A percentile compares a stretch with the other conserved stretches of the same genome.
Conservation (phyloP, 2,329 filamentous ascomycete genomes). For the Diaporthe citri region DNA sequence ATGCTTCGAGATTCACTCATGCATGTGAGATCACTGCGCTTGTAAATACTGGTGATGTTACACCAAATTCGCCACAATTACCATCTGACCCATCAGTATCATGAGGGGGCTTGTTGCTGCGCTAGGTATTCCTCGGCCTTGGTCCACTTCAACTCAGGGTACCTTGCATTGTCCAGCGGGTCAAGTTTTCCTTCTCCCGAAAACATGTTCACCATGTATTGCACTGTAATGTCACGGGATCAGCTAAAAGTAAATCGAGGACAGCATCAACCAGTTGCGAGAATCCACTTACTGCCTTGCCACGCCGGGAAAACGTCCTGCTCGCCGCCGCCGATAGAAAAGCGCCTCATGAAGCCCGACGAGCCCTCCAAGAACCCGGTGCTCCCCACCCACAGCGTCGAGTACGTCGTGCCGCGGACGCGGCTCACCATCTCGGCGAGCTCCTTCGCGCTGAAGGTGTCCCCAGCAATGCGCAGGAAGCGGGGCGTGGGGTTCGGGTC, state of each 20-base stretch:
- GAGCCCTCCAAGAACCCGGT: constrained; percentile 36
- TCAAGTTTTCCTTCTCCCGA: constrained; percentile 40
- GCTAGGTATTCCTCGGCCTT: constrained; percentile 34
- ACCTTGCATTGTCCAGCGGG: constrained; percentile 41
- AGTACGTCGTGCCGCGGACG: constrained; percentile 22
- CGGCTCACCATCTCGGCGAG: constrained; percentile 34
- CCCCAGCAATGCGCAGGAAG: constrained; percentile 42
- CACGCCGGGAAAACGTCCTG: constrained; percentile 40
- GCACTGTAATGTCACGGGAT: constrained; percentile 21
- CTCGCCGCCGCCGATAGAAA: constrained; percentile 38
- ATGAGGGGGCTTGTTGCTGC: background rate
- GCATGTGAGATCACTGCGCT: background rate
- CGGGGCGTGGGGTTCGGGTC: constrained; percentile 41
- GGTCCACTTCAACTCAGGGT: constrained; percentile 41
- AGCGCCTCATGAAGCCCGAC: constrained; percentile 35
- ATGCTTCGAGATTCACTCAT: background rate
- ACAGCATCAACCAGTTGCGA: background rate
- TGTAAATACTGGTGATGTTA: background rate
- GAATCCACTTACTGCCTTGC: constrained; percentile 38
- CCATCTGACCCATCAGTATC: background rate
- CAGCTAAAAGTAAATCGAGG: background rate
- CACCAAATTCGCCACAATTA: background rate
- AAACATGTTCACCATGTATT: constrained; percentile 42
- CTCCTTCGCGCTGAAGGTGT: constrained; percentile 35
- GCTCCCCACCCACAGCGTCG: constrained; percentile 39